phyloP scores from a whole-genome alignment of 371 early-diverging fungal genomes.

The Syncephalis plumigaleata region DNA sequence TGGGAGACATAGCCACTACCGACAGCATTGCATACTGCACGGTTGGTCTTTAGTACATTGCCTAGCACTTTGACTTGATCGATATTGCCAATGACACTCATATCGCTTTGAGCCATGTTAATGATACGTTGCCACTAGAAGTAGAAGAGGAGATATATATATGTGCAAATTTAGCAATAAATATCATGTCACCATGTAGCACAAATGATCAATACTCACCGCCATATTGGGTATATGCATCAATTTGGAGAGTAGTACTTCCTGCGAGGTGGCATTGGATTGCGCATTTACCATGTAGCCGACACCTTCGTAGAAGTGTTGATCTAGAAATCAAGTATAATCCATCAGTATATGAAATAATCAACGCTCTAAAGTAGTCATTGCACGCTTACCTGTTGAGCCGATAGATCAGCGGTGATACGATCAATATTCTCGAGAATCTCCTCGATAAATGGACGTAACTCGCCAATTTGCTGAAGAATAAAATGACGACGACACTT shows the following conservation, averaged over 20 bases:
- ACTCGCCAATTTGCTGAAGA: constrained; percentile 67
- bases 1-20: constrained; percentile 76
- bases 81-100: constrained; percentile 53
- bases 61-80: constrained; percentile 71
- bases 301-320: constrained; percentile 95
- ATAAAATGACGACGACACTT: constrained; percentile 95
- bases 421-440: constrained; percentile 57
- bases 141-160: not conserved
- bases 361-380: not conserved
- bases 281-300: constrained; percentile 92
- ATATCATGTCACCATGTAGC: no score
- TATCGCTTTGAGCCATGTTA: constrained; percentile 45
- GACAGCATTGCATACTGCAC: constrained; percentile 73
- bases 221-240: constrained; percentile 81
- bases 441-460: constrained; percentile 83
- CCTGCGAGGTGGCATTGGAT: constrained; percentile 44
- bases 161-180: no score
- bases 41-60: constrained; percentile 90
- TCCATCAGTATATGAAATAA: constrained; percentile 6
- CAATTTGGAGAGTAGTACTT: constrained; percentile 57
- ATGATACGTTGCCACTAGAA: constrained; percentile 66
- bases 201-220: constrained; percentile 23
- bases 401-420: constrained; percentile 75
- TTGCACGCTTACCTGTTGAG: constrained; percentile 46
- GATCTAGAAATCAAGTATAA: constrained; percentile 21